These are phyloP conservation scores for Gynostemma pentaphyllum DNA, from an alignment of 306 rosid genomes.

Conservation along the genomic window DNA sequence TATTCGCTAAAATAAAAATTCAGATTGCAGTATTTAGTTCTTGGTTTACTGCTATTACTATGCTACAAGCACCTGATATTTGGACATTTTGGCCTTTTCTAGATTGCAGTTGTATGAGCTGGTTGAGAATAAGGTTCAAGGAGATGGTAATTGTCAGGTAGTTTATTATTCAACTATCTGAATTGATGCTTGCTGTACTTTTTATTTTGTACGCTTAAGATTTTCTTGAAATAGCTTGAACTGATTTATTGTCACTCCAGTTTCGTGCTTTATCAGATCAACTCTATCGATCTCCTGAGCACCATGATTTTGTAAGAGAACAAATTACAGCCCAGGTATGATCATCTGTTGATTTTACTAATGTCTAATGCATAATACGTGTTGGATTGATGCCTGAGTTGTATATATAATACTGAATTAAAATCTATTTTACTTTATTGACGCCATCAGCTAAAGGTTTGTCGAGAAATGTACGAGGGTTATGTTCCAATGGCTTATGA, in stretches of 20 bases:
- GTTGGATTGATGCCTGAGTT: not conserved
- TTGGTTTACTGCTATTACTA: not conserved
- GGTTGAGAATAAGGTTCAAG: conserved; percentile 71
- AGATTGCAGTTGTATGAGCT: conserved; percentile 81
- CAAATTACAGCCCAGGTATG: conserved; percentile 71
- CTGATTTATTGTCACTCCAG: conserved; percentile 33
- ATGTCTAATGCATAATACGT: not conserved
- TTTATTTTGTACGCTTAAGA: not conserved
- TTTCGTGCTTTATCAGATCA: conserved; percentile 96
- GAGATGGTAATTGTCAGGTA: conserved; percentile 99
- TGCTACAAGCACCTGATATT: conserved; percentile 17
- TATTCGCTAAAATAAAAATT: not conserved
- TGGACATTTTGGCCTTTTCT: conserved; percentile 15
- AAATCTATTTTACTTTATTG: conserved; percentile 1
- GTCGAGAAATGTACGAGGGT: conserved; percentile 48
- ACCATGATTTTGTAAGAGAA: conserved; percentile 72
- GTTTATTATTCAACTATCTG: conserved; percentile 7
- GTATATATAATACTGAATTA: not conserved
- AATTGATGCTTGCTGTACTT: not conserved
- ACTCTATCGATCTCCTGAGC: conserved; percentile 73
- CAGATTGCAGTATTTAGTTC: not conserved
- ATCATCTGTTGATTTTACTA: not conserved
- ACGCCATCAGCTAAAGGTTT: conserved; percentile 43
- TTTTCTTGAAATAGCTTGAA: conserved; percentile 2
- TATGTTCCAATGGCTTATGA: conserved; percentile 77